Conservation (phyloP, 1,139 yeast genomes). For the Candida glucosophila region DNA sequence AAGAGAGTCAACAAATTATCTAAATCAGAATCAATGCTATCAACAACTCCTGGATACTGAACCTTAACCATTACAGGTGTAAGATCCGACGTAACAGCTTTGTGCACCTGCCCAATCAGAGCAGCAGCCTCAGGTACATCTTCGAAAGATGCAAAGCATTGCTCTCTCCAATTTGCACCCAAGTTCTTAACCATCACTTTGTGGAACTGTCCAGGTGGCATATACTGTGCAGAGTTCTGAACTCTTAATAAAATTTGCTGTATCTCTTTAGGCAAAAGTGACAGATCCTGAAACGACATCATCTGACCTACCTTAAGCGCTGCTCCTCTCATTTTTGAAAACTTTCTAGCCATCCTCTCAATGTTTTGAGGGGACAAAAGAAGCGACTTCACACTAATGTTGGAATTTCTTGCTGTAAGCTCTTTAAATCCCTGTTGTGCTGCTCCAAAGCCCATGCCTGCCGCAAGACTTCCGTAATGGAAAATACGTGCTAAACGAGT, state of each 20-base stretch:
- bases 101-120: constrained; percentile 93
- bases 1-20: constrained; percentile 73
- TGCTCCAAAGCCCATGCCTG: constrained; percentile 83
- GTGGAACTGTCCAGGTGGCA: constrained; percentile 90
- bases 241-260: constrained; percentile 75
- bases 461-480: constrained; percentile 90
- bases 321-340: constrained; percentile 96
- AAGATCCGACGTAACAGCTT: constrained; percentile 59
- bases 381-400: constrained; percentile 51
- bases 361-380: constrained; percentile 76
- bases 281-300: constrained; percentile 86
- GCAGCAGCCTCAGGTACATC: constrained; percentile 96
- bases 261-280: constrained; percentile 76
- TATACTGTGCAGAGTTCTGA: constrained; percentile 91
- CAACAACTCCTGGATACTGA: constrained; percentile 97
- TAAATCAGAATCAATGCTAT: constrained; percentile 87
- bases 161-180: constrained; percentile 71
- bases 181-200: constrained; percentile 64
- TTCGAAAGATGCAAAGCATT: constrained; percentile 63
- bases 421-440: constrained; percentile 72
- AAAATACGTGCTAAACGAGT: constrained; percentile 78
- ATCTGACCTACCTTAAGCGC: constrained; percentile 94
- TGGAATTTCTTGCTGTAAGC: constrained; percentile 39
- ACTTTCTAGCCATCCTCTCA: constrained; percentile 78
- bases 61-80: constrained; percentile 90